Conservation (phyloP, 2,329 filamentous ascomycete species). For the Talaromyces funiculosus region DNA sequence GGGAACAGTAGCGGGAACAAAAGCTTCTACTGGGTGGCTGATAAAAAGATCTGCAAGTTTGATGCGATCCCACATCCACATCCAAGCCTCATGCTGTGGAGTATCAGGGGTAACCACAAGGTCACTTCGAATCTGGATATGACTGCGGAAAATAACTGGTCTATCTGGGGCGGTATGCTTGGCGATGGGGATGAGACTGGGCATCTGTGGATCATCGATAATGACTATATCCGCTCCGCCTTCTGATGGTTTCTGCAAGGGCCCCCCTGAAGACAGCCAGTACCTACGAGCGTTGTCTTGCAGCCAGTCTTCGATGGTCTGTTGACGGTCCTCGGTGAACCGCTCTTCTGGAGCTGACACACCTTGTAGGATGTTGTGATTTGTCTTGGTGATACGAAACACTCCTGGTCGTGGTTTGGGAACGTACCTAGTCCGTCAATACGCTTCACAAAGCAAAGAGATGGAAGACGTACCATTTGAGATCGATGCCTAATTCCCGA, state of each 20-base stretch:
- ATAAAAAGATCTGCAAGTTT: constrained; percentile 71
- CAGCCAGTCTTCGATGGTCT: constrained; percentile 65
- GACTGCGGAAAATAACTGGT: constrained; percentile 73
- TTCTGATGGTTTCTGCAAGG: constrained; percentile 57
- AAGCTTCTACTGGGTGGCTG: constrained; percentile 70
- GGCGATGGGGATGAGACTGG: constrained; percentile 67
- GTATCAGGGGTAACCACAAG: constrained; percentile 58
- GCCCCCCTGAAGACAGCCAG: constrained; percentile 65
- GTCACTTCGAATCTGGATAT: constrained; percentile 77
- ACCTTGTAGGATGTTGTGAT: constrained; percentile 83
- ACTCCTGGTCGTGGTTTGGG: constrained; percentile 74
- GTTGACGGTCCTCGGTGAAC: constrained; percentile 58
- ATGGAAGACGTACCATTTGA: constrained; percentile 59
- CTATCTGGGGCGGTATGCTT: constrained; percentile 65
- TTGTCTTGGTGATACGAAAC: constrained; percentile 78
- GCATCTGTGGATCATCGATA: constrained; percentile 82
- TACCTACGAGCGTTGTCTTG: constrained; percentile 66
- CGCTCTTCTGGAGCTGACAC: constrained; percentile 61
- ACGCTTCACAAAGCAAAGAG: not conserved
- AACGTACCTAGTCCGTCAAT: constrained; percentile 49
- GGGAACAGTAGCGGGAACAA: constrained; percentile 66
- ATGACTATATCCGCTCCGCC: constrained; percentile 73
- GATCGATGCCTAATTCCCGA: constrained; percentile 59
- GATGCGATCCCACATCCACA: constrained; percentile 67
- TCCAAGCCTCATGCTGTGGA: constrained; percentile 69